Evolutionary conservation across 2,329 filamentous ascomycete species (phyloP).

Genomic region (Apiospora saccharicola): DNA sequence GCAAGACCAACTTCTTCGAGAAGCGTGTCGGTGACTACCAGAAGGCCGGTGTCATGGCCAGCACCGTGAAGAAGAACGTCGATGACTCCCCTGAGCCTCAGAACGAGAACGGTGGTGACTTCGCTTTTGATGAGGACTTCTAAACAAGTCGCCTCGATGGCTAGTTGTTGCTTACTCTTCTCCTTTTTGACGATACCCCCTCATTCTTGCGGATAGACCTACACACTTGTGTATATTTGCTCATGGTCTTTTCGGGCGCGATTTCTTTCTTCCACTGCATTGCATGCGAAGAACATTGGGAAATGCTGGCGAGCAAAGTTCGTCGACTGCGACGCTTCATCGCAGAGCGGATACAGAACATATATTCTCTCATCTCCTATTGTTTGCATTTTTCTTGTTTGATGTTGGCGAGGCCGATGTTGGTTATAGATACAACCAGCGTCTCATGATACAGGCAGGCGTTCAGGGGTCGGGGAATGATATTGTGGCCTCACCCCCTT

Average conservation of each 20-base stretch:
- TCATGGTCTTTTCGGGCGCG: slow-evolving; percentile 20
- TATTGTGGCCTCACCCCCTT: slow-evolving; percentile 17
- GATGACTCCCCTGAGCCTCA: slow-evolving; percentile 56
- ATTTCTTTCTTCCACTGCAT: slow-evolving; percentile 23
- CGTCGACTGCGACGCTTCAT: not conserved
- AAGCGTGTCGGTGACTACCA: slow-evolving; percentile 99
- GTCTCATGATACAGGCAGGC: slow-evolving; percentile 23
- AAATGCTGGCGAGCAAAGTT: slow-evolving; percentile 26
- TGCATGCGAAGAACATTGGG: slow-evolving; percentile 18
- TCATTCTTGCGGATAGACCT: slow-evolving; percentile 28
- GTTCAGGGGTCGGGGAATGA: slow-evolving; percentile 24
- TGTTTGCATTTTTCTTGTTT: slow-evolving; percentile 22
- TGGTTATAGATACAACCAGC: slow-evolving; percentile 19
- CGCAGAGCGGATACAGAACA: slow-evolving; percentile 16
- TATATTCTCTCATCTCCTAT: slow-evolving; percentile 23
- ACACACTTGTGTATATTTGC: slow-evolving; percentile 28
- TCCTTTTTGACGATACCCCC: slow-evolving; percentile 36
- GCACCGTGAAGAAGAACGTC: slow-evolving; percentile 73
- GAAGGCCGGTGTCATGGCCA: slow-evolving; percentile 98
- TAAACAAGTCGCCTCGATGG: slow-evolving; percentile 57
- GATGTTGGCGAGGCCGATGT: slow-evolving; percentile 22
- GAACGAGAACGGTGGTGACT: slow-evolving; percentile 75
- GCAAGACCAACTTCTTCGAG: slow-evolving; percentile 99
- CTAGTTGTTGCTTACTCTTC: slow-evolving; percentile 30
- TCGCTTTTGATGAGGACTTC: slow-evolving; percentile 96